A percentile compares a stretch with the other conserved stretches of the same genome.
These are phyloP conservation scores for Candida tetrigidarum DNA, from an alignment of 1,139 yeast genomes.

Conservation along the genomic window DNA sequence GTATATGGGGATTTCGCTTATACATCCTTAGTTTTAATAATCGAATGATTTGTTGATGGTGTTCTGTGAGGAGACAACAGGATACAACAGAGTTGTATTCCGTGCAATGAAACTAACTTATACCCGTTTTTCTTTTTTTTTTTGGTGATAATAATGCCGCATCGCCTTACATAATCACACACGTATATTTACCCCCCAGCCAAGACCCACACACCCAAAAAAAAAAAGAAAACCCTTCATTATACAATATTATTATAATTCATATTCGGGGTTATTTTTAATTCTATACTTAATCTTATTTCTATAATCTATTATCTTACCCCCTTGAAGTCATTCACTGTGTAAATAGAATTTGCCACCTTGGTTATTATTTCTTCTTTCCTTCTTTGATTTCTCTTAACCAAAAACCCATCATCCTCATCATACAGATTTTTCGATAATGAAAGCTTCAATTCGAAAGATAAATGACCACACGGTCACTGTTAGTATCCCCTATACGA, in stretches of 20 bases:
- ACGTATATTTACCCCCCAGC: not conserved
- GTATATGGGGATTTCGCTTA: too few species aligned
- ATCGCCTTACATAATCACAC: not conserved
- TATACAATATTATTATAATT: too few species aligned
- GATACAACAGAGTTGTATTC: too few species aligned
- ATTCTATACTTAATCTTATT: too few species aligned
- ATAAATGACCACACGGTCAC: conserved; percentile 12
- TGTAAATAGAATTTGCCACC: not conserved
- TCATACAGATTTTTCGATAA: too few species aligned
- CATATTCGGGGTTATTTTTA: not conserved
- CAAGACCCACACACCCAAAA: not conserved
- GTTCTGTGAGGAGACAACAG: too few species aligned
- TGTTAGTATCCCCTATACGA: conserved; percentile 9
- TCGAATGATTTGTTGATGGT: too few species aligned
- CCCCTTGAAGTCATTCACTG: not conserved
- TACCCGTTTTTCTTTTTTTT: not conserved
- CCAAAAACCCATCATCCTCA: too few species aligned
- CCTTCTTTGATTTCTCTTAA: not conserved
- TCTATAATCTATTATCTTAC: not conserved
- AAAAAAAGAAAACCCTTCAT: not conserved
- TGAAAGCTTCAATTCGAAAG: conserved; percentile 12
- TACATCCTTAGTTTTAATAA: too few species aligned
- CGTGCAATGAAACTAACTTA: too few species aligned
- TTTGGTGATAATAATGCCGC: not conserved
- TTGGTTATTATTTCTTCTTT: not conserved